Evolutionary conservation across 2,329 filamentous ascomycete species (phyloP).

Genomic region (Pseudofabraea citricarpa): DNA sequence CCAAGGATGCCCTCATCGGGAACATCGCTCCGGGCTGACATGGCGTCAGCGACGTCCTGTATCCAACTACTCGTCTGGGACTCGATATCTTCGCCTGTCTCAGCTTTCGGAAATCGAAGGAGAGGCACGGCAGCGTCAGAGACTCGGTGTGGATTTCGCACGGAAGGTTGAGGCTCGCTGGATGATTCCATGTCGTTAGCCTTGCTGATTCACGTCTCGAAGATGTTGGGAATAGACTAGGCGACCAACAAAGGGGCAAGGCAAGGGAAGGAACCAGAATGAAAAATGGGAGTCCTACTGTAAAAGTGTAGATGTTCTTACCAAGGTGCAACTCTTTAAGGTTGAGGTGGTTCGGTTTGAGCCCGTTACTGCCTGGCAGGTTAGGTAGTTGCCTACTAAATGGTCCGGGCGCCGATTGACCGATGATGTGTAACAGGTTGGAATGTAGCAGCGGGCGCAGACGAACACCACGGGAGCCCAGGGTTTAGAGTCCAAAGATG

Average conservation of each 20-base stretch:
- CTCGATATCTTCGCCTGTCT: constrained; percentile 20
- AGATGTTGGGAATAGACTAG: background rate
- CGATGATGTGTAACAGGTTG: background rate
- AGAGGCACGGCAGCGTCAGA: constrained; percentile 10
- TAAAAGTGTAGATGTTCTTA: background rate
- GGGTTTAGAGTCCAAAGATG: too few species aligned
- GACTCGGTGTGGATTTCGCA: constrained; percentile 7
- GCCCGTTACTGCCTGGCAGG: background rate
- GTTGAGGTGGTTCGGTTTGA: background rate
- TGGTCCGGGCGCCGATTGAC: background rate
- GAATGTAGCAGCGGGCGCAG: too few species aligned
- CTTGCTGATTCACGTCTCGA: constrained; percentile 9
- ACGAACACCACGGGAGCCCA: too few species aligned
- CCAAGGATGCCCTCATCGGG: constrained; percentile 25
- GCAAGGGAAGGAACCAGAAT: too few species aligned
- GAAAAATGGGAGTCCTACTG: background rate
- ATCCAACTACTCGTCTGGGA: constrained; percentile 24
- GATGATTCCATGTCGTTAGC: constrained; percentile 27
- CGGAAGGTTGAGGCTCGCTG: constrained; percentile 16
- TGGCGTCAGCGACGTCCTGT: constrained; percentile 18
- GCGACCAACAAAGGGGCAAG: too few species aligned
- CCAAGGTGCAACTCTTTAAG: too few species aligned
- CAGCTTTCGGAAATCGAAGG: constrained; percentile 19
- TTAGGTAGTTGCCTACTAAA: background rate
- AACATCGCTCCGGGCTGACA: constrained; percentile 23